Conservation (phyloP, 768 basidiomycete genomes). For the Lactarius tabidus region DNA sequence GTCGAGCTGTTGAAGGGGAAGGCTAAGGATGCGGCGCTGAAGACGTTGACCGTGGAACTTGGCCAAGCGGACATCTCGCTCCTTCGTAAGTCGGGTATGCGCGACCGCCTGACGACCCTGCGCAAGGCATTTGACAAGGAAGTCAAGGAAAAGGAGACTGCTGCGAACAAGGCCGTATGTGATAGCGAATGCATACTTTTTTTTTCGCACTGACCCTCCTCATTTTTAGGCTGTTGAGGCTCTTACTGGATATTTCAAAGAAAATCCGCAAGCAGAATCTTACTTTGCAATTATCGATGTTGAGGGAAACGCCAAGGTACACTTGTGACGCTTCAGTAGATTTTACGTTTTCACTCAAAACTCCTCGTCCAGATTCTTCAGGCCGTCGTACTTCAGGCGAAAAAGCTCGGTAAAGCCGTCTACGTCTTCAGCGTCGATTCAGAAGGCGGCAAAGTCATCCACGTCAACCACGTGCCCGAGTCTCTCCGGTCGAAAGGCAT, state of each 20-base stretch:
- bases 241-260: conserved; percentile 69
- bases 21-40: conserved; percentile 85
- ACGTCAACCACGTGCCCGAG: conserved; percentile 79
- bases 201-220: neutral
- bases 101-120: conserved; percentile 62
- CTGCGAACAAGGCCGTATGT: conserved; percentile 71
- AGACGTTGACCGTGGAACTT: conserved; percentile 76
- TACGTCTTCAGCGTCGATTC: conserved; percentile 84
- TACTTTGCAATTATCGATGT: conserved; percentile 73
- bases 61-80: conserved; percentile 87
- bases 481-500: conserved; percentile 58
- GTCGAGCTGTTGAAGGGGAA: conserved; percentile 61
- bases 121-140: conserved; percentile 85
- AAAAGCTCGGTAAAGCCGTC: conserved; percentile 74
- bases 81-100: conserved; percentile 73
- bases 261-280: conserved; percentile 62
- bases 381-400: conserved; percentile 69
- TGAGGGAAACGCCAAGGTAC: conserved; percentile 85
- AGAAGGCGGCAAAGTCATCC: conserved; percentile 71
- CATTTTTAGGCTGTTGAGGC: conserved; percentile 59
- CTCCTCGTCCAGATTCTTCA: conserved; percentile 58
- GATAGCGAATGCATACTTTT: neutral
- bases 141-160: conserved; percentile 74
- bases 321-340: neutral
- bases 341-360: conserved; percentile 7